A percentile compares a stretch with the other conserved stretches of the same genome.
These are phyloP conservation scores for Citrus hindsii DNA, from an alignment of 345 rosid genomes.

Conservation along the genomic window DNA sequence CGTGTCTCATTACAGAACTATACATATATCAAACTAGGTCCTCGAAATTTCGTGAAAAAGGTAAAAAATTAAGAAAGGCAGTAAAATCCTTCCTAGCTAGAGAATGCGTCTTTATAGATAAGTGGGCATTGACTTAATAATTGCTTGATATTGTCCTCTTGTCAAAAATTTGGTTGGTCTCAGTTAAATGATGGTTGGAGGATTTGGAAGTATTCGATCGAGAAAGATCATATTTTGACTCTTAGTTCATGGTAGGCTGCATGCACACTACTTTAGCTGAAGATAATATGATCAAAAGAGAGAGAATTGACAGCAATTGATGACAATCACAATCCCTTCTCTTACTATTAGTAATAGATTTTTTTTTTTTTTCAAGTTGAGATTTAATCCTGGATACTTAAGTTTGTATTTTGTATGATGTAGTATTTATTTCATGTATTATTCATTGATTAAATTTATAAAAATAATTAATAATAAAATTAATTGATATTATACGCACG, in stretches of 20 bases:
- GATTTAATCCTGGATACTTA: too few relatives aligned
- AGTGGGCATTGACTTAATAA: neutral
- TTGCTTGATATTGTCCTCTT: constrained; percentile 15
- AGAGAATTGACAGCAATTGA: constrained; percentile 29
- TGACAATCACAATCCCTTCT: constrained; percentile 22
- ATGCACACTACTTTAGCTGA: neutral
- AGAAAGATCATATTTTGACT: constrained; percentile 22
- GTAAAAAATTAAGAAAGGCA: neutral
- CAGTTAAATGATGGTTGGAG: neutral
- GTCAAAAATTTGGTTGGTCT: neutral
- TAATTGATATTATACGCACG: too few relatives aligned
- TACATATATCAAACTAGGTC: constrained; percentile 22
- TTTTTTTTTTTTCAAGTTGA: too few relatives aligned
- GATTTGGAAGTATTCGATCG: constrained; percentile 17
- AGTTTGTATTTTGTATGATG: too few relatives aligned
- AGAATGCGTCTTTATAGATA: neutral
- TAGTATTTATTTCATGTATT: too few relatives aligned
- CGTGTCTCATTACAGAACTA: constrained; percentile 32
- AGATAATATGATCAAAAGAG: neutral
- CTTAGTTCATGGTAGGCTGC: constrained; percentile 15
- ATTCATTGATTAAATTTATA: too few relatives aligned
- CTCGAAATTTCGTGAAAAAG: constrained; percentile 23
- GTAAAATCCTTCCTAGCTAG: neutral
- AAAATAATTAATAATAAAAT: too few relatives aligned
- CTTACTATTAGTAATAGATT: neutral